Conservation (phyloP, 2,329 filamentous ascomycete genomes). For the Trichoderma sp. region DNA sequence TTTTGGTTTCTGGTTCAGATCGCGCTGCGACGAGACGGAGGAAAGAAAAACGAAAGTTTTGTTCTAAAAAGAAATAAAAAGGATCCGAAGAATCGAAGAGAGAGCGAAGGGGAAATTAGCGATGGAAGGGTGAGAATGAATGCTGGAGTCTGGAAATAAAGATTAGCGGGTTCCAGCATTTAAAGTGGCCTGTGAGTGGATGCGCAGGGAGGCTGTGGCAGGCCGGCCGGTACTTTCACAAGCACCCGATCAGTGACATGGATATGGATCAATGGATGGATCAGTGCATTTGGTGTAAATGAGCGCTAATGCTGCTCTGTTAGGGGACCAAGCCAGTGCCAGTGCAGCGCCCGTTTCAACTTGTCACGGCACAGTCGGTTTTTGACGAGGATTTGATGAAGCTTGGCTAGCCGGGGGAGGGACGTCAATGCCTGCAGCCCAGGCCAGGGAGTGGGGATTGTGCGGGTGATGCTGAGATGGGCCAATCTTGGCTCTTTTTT, state of each 20-base stretch:
- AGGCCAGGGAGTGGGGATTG: not conserved
- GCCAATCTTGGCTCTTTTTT: too few relatives aligned
- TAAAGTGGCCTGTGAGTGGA: not conserved
- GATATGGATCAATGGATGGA: not conserved
- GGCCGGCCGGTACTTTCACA: not conserved
- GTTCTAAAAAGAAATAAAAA: not conserved
- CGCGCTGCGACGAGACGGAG: not conserved
- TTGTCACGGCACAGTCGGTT: not conserved
- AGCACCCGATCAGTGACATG: not conserved
- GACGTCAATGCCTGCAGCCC: too few relatives aligned
- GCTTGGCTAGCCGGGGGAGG: not conserved
- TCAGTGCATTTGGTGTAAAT: not conserved
- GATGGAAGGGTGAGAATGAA: not conserved
- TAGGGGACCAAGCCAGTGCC: not conserved
- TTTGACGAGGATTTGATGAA: not conserved
- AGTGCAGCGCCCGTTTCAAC: not conserved
- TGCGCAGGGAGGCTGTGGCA: not conserved
- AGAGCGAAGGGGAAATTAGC: not conserved
- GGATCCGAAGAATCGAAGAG: not conserved
- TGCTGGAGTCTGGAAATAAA: conserved; percentile 3
- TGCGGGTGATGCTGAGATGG: not conserved
- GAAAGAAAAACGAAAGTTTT: not conserved
- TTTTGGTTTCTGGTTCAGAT: not conserved
- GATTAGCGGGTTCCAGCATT: conserved; percentile 12
- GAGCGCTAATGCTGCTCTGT: not conserved